Evolutionary conservation across 192 early-diverging fungal genomes (phyloP), one percentile per base, ranked within the genome.

Genomic region (Spizellomyces sp.): DNA sequence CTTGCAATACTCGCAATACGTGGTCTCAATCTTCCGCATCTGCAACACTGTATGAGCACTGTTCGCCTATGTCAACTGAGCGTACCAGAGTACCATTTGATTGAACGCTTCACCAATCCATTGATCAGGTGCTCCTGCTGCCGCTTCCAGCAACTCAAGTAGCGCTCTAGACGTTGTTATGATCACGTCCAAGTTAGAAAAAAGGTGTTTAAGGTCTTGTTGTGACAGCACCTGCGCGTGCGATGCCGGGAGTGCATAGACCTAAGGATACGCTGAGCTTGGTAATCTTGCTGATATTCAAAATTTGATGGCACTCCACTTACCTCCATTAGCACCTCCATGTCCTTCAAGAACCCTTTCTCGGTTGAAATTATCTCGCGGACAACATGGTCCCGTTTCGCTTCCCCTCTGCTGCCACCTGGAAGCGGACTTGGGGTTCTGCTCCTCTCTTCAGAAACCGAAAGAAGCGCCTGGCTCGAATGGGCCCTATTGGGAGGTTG

Each of bases 321-420:
- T 36, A 90, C 83, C 44, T 91, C 87, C 42, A 88, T 81, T 41
- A 96, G 67, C 9, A 93, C 76, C 10, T 85, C 67, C 86, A 96
- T 87, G 69, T 96, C 94, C 17, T 84, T 82, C 44, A 90, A 79
- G 57, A 86, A 96, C 9, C 77, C 80, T 19, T 82, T 78, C 70
- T 96, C 94, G 0, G 94, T 94, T 44, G 88, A 83, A 0, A 93
- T 75, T 48, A 96, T 75, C 64, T 96, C 94, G 50, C 84, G 81
- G 10, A 94, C 77, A 43, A 94, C 88, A 47, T 87, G 85, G 44
- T 84, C 79, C 15, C 91, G 80, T 78, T 95, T 95, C 61, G 45
- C 17, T 17, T 61, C 58, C 57, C 57, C 61, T 41, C 27, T 36
- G 27, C 27, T 36, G 27, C 27, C 27, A 36, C 3, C 27, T 36